Evolutionary conservation across 2,329 filamentous ascomycete species (phyloP), one percentile per base, ranked within the genome.

Genomic region (Ambrosiella cleistominuta): DNA sequence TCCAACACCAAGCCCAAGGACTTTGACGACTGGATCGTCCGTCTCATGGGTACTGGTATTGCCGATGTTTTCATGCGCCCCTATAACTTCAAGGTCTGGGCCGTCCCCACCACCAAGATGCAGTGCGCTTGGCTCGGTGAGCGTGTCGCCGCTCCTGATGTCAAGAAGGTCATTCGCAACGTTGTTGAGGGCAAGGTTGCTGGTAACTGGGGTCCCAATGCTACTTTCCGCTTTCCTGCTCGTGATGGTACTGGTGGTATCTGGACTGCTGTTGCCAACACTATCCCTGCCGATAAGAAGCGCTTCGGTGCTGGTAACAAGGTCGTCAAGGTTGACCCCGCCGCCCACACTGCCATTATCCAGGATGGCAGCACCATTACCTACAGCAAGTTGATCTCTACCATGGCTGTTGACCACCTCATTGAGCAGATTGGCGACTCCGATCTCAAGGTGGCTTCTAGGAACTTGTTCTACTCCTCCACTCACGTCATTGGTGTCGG

Each of bases 41-140:
- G 93, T 67, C 94, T 86, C 76, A 90, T 86, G 75, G 93, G 93
- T 66, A 75, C 81, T 66, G 91, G 91, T 66, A 79, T 98, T 67
- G 91, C 90, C 64, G 83, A 98, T 71, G 79, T 91, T 66, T 98
- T 98, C 81, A 98, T 98, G 93, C 81, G 93, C 66, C 93, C 93
- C 57, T 98, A 98, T 80, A 98, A 98, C 82, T 98, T 85, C 83
- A 98, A 98, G 77, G 93, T 98, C 70, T 98, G 93, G 93, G 93
- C 93, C 62, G 91, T 97, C 66, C 93, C 93, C 61, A 96, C 91
- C 59, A 95, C 86, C 65, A 95, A 95, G 90, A 98, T 98, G 93
- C 93, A 97, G 87, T 95, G 89, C 72, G 77, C 84, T 70, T 98
- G 93, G 93, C 86, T 97, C 63, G 93, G 93, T 66, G 93, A 98